Conservation (phyloP, 805 yeast genomes). For the Metschnikowia drakensbergensis region DNA sequence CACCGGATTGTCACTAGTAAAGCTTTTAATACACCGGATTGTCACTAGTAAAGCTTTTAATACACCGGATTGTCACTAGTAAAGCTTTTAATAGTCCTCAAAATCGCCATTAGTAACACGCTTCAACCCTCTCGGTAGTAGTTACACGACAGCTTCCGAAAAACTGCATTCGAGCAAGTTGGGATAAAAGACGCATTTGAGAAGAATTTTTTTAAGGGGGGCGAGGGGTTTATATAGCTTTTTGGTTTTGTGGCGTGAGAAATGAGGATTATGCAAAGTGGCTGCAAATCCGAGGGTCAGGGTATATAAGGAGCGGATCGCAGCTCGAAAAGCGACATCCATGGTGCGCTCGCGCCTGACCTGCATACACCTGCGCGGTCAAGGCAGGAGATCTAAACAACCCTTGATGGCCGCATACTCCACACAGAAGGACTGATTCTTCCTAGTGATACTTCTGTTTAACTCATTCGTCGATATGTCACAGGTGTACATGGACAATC, state of each 20-base stretch:
- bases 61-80: too few relatives aligned
- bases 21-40: too few relatives aligned
- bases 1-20: too few relatives aligned
- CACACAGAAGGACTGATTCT: not conserved
- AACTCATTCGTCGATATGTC: not conserved
- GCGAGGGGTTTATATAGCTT: not conserved
- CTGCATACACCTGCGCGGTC: slow-evolving; percentile 1
- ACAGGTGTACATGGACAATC: slow-evolving; percentile 61
- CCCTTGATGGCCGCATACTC: not conserved
- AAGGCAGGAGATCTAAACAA: slow-evolving; percentile 1
- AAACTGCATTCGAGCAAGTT: too few relatives aligned
- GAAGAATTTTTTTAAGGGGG: too few relatives aligned
- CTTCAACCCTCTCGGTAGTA: too few relatives aligned
- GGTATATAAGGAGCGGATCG: slow-evolving; percentile 1
- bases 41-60: too few relatives aligned
- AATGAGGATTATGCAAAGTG: not conserved
- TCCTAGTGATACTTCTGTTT: not conserved
- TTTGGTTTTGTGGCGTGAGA: not conserved
- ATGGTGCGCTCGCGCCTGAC: not conserved
- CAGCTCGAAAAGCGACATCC: not conserved
- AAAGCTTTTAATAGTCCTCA: too few relatives aligned
- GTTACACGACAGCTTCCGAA: too few relatives aligned
- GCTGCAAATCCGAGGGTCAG: slow-evolving; percentile 1
- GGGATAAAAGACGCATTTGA: too few relatives aligned
- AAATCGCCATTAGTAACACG: too few relatives aligned